phyloP scores from a whole-genome alignment of 2,329 filamentous ascomycete species.

The Penicillium glabrum region DNA sequence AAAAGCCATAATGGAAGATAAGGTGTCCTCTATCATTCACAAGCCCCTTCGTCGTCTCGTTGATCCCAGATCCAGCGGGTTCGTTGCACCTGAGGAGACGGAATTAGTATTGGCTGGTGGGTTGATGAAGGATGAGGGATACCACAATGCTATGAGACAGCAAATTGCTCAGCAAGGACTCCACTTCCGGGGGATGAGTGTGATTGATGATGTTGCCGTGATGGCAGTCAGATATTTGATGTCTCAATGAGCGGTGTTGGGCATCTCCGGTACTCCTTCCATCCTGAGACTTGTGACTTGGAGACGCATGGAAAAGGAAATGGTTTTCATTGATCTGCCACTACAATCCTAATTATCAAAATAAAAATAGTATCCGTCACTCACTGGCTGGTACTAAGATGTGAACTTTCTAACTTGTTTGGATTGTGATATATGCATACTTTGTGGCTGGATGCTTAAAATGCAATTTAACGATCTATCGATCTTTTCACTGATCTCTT shows the following conservation, averaged over 20 bases:
- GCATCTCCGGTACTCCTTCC: no score
- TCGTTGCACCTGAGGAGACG: constrained; percentile 4
- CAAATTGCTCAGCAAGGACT: constrained; percentile 5
- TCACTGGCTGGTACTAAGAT: no score
- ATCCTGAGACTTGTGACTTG: no score
- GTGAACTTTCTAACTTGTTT: no score
- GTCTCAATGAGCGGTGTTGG: not conserved
- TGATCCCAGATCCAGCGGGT: constrained; percentile 9
- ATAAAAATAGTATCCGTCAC: no score
- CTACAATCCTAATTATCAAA: no score
- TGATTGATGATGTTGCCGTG: constrained; percentile 16
- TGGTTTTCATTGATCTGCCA: no score
- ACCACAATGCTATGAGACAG: constrained; percentile 9
- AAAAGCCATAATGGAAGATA: constrained; percentile 10
- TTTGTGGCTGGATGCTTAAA: no score
- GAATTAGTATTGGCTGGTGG: constrained; percentile 23
- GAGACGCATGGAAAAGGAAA: no score
- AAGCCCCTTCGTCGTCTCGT: constrained; percentile 15
- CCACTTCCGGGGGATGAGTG: constrained; percentile 4
- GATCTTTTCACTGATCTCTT: no score
- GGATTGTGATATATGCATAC: no score
- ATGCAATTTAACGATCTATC: no score
- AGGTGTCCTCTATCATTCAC: constrained; percentile 9
- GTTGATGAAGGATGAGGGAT: constrained; percentile 17
- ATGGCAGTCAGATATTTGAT: constrained; percentile 3